Evolutionary conservation across 2,329 filamentous ascomycete species (phyloP).

Genomic region (Fusarium graminum): DNA sequence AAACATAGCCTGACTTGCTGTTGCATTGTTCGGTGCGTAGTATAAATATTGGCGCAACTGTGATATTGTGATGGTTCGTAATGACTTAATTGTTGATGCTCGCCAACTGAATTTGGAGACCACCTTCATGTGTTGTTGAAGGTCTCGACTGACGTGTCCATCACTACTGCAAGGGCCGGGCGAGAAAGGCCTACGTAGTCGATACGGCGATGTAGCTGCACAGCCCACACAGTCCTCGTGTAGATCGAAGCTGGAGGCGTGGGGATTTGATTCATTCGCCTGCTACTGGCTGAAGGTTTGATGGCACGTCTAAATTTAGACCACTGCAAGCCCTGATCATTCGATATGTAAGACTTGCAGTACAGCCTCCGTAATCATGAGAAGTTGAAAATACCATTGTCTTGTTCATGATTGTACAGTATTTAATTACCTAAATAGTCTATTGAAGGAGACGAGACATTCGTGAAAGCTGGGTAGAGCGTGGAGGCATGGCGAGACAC

Average conservation of each 20-base stretch:
- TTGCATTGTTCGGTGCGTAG: not conserved
- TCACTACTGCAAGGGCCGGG: not conserved
- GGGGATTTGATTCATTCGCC: conserved; percentile 21
- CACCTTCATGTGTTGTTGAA: conserved; percentile 2
- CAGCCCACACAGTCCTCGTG: conserved; percentile 19
- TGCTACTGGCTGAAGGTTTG: conserved; percentile 26
- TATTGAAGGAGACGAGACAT: not conserved
- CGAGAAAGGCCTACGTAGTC: not conserved
- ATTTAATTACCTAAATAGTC: not conserved
- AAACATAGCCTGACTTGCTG: conserved; percentile 3
- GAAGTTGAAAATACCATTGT: conserved; percentile 2
- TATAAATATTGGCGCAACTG: not conserved
- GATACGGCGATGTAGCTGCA: conserved; percentile 10
- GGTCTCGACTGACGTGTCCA: not conserved
- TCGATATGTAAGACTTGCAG: conserved; percentile 15
- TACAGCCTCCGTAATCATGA: conserved; percentile 11
- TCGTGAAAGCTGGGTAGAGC: not conserved
- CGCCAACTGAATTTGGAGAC: not conserved
- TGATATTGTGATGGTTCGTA: not conserved
- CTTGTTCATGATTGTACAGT: not conserved
- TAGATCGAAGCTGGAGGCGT: conserved; percentile 14
- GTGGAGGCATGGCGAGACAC: not conserved
- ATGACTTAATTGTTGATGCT: not conserved
- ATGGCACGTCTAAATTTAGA: conserved; percentile 38
- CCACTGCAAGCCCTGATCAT: conserved; percentile 12